Conservation (phyloP, 2,329 filamentous ascomycete species). For the Hypoxylon sp. region DNA sequence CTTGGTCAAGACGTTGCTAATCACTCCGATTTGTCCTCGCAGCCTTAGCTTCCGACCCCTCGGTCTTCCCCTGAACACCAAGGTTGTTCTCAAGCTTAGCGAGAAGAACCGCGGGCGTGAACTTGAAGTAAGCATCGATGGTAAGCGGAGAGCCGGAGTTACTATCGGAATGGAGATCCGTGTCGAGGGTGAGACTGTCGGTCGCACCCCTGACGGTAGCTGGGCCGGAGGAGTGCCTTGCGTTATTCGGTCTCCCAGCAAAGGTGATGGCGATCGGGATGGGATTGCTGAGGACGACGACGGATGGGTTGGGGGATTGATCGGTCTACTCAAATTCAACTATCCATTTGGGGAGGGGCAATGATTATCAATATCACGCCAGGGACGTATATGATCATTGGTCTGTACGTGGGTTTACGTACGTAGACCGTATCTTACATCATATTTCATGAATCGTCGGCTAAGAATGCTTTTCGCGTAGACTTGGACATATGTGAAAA, state of each 20-base stretch:
- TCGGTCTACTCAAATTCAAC: conserved; percentile 95
- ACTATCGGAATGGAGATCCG: conserved; percentile 85
- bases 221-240: conserved; percentile 83
- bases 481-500: conserved; percentile 6
- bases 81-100: conserved; percentile 85
- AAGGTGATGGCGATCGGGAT: conserved; percentile 57
- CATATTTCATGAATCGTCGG: background rate
- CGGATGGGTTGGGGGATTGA: conserved; percentile 96
- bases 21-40: conserved; percentile 94
- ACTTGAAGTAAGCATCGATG: conserved; percentile 85
- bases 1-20: conserved; percentile 85
- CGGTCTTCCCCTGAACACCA: conserved; percentile 87
- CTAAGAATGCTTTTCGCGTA: background rate
- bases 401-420: background rate
- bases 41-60: conserved; percentile 93
- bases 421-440: background rate
- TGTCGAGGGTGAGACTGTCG: conserved; percentile 88
- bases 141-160: conserved; percentile 77
- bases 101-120: conserved; percentile 83
- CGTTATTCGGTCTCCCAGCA: conserved; percentile 77
- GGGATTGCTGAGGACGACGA: conserved; percentile 77
- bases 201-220: conserved; percentile 56
- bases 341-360: conserved; percentile 82
- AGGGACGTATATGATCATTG: background rate
- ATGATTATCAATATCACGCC: conserved; percentile 10